phyloP scores from a whole-genome alignment of 2,329 filamentous ascomycete species.

The Trichoderma polysporum region DNA sequence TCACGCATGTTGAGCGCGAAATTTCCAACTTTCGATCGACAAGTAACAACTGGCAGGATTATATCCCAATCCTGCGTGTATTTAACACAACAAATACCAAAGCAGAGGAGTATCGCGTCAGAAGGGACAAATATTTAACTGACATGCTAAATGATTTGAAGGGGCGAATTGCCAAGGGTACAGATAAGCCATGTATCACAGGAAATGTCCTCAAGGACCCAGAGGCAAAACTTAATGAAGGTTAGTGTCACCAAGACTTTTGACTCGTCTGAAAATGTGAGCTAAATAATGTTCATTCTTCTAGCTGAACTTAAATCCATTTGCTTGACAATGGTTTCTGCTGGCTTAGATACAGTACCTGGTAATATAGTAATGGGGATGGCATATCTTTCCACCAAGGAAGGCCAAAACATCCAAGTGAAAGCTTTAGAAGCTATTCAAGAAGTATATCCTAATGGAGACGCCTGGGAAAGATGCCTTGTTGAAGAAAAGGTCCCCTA shows the following conservation, averaged over 20 bases:
- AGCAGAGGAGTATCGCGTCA: constrained; percentile 63
- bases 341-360: constrained; percentile 77
- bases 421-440: constrained; percentile 70
- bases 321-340: constrained; percentile 78
- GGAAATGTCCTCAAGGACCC: constrained; percentile 56
- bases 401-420: constrained; percentile 69
- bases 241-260: constrained; percentile 23
- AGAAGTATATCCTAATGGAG: constrained; percentile 67
- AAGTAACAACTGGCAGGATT: constrained; percentile 83
- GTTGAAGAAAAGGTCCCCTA: constrained; percentile 75
- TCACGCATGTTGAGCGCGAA: constrained; percentile 71
- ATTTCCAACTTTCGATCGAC: constrained; percentile 76
- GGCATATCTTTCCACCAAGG: constrained; percentile 67
- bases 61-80: constrained; percentile 71
- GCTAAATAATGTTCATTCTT: background rate
- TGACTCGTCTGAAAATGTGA: background rate
- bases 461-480: constrained; percentile 74
- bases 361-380: constrained; percentile 79
- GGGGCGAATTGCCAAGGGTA: constrained; percentile 39
- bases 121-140: constrained; percentile 66
- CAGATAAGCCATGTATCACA: constrained; percentile 43
- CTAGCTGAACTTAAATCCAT: constrained; percentile 75
- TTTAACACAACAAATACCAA: constrained; percentile 61
- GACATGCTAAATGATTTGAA: constrained; percentile 63
- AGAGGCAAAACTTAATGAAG: constrained; percentile 42